phyloP scores from a whole-genome alignment of 2,329 filamentous ascomycete species.

The Talaromyces pinophilus region DNA sequence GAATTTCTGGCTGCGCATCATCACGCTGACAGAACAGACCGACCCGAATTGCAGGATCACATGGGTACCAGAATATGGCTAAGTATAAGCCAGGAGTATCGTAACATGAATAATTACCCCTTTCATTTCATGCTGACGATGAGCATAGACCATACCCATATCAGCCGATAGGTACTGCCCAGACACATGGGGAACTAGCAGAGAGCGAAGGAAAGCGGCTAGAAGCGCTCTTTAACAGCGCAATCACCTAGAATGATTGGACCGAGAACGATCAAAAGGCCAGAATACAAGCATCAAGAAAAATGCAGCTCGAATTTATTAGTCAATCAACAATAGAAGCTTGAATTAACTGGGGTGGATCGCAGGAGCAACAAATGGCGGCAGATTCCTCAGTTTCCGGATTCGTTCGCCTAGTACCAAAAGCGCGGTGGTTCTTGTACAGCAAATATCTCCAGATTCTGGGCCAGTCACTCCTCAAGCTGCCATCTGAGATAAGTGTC shows the following conservation, averaged over 20 bases:
- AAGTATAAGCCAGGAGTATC: too few relatives aligned
- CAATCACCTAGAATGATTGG: not conserved
- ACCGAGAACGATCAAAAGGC: not conserved
- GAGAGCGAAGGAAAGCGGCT: constrained; percentile 1
- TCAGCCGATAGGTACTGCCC: not conserved
- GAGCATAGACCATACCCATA: constrained; percentile 2
- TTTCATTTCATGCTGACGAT: not conserved
- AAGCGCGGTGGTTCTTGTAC: not conserved
- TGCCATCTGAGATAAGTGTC: too few relatives aligned
- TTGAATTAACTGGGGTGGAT: not conserved
- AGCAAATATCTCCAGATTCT: not conserved
- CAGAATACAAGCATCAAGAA: not conserved
- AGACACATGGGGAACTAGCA: not conserved
- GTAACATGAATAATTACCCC: too few relatives aligned
- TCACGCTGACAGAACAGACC: too few relatives aligned
- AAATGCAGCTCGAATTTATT: not conserved
- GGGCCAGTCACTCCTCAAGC: too few relatives aligned
- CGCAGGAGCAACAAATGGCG: not conserved
- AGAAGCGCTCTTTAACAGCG: not conserved
- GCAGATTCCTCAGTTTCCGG: too few relatives aligned
- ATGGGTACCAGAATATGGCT: too few relatives aligned
- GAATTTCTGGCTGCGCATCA: too few relatives aligned
- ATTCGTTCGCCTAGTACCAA: not conserved
- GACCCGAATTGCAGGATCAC: too few relatives aligned
- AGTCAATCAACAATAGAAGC: not conserved